Evolutionary conservation across 202 grass and related monocot genomes (phyloP).

Genomic region (Eragrostis tef): DNA sequence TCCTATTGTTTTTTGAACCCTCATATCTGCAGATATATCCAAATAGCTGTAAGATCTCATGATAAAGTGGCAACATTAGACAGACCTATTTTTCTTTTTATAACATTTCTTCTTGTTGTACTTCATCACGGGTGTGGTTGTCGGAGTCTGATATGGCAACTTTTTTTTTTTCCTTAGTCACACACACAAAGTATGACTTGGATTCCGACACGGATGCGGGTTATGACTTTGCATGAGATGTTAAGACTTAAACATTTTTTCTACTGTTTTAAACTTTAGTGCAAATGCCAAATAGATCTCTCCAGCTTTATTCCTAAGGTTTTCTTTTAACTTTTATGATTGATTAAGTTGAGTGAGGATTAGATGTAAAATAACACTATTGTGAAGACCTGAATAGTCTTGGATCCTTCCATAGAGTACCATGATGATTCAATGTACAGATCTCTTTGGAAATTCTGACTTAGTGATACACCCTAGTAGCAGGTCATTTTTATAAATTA

Average conservation of each 20-base stretch:
- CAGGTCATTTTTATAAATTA: background rate
- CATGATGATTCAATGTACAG: constrained; percentile 11
- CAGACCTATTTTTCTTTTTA: background rate
- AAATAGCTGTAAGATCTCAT: background rate
- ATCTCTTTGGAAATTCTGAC: constrained; percentile 15
- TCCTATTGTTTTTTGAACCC: constrained; percentile 20
- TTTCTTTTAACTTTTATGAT: background rate
- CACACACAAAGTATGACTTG: background rate
- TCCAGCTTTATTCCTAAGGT: no score
- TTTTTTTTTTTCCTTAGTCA: background rate
- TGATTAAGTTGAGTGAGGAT: background rate
- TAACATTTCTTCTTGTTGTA: background rate
- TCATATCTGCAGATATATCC: constrained; percentile 20
- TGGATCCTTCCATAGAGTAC: constrained; percentile 5
- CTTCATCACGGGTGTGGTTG: no score
- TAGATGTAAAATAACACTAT: constrained; percentile 28
- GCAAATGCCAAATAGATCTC: constrained; percentile 36
- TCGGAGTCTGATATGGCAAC: background rate
- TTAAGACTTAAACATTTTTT: background rate
- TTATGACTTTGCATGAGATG: background rate
- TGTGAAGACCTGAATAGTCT: constrained; percentile 3
- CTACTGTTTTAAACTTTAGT: constrained; percentile 5
- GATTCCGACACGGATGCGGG: background rate
- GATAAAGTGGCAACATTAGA: constrained; percentile 13
- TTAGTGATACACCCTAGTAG: constrained; percentile 27